Evolutionary conservation across 306 rosid genomes (phyloP), one percentile per base, ranked within the genome.

Genomic region (Urtica urens): DNA sequence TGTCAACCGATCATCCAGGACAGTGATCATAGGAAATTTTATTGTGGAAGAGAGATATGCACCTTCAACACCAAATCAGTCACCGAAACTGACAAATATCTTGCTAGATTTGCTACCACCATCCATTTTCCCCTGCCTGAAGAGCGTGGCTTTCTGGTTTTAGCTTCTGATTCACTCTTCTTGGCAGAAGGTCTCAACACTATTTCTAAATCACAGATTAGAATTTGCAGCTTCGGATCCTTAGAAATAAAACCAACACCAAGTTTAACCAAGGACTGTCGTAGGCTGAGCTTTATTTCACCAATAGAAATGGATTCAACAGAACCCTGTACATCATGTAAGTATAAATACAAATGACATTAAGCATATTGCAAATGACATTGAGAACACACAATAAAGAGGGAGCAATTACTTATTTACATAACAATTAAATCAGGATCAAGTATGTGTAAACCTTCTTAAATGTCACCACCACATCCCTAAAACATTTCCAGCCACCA

Each of bases 91-190:
- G 96, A 92, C 60, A 92, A 57, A 75, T 77, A 85, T 79, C 94
- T 78, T 35, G 96, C 93, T 63, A 92, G 57, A 60, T 82, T 85
- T 49, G 86, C 94, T 39, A 78, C 79, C 58, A 85, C 74, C 87
- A 85, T 82, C 93, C 87, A 92, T 77, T 85, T 92, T 11, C 96
- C 94, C 78, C 79, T 61, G 67, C 96, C 96, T 25, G 96, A 73
- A 56, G 75, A 57, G 42, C 82, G 84, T 20, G 94, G 53, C 60
- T 72, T 85, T 74, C 73, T 69, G 65, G 67, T 75, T 72, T 75
- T 92, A 53, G 62, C 58, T 74, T 67, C 73, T 27, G 59, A 35
- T 3, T 63, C 22, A 59, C 73, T 80, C 74, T 72, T 79, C 74
- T 72, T 79, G 68, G 25, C 73, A 55, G 99, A 75, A 75, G 86